Evolutionary conservation across 2,329 filamentous ascomycete species (phyloP).

Genomic region (Capronia epimyces): DNA sequence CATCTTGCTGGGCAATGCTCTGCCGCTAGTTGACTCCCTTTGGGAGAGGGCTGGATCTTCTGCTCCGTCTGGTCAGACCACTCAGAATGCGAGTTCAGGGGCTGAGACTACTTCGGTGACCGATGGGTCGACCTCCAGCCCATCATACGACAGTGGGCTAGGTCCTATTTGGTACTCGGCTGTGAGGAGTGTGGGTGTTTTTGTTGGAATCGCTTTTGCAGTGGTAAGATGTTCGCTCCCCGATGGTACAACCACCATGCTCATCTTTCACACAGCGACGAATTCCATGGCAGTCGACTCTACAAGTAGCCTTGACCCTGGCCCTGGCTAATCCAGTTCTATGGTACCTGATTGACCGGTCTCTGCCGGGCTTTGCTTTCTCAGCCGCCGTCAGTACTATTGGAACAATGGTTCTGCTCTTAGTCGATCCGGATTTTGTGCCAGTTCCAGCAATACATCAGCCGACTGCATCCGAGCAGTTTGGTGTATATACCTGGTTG

Average conservation of each 20-base stretch:
- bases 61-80: slow-evolving; percentile 26
- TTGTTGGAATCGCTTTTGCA: slow-evolving; percentile 68
- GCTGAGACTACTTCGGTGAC: slow-evolving; percentile 18
- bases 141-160: slow-evolving; percentile 35
- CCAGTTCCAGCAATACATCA: slow-evolving; percentile 54
- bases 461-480: slow-evolving; percentile 42
- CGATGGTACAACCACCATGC: slow-evolving; percentile 15
- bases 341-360: slow-evolving; percentile 95
- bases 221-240: slow-evolving; percentile 58
- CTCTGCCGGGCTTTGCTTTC: slow-evolving; percentile 74
- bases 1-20: slow-evolving; percentile 67
- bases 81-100: slow-evolving; percentile 29
- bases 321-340: slow-evolving; percentile 86
- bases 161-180: slow-evolving; percentile 70
- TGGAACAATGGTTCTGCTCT: slow-evolving; percentile 68
- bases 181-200: slow-evolving; percentile 63
- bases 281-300: slow-evolving; percentile 85
- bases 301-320: slow-evolving; percentile 86
- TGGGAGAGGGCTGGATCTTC: slow-evolving; percentile 56
- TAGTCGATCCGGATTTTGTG: slow-evolving; percentile 71
- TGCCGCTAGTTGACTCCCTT: slow-evolving; percentile 77
- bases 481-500: slow-evolving; percentile 74
- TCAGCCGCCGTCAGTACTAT: slow-evolving; percentile 66
- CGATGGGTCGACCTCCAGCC: slow-evolving; percentile 14
- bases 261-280: slow-evolving; percentile 57